Conservation (phyloP, 192 early-diverging fungal genomes). For the Mycoemilia scoparia region DNA sequence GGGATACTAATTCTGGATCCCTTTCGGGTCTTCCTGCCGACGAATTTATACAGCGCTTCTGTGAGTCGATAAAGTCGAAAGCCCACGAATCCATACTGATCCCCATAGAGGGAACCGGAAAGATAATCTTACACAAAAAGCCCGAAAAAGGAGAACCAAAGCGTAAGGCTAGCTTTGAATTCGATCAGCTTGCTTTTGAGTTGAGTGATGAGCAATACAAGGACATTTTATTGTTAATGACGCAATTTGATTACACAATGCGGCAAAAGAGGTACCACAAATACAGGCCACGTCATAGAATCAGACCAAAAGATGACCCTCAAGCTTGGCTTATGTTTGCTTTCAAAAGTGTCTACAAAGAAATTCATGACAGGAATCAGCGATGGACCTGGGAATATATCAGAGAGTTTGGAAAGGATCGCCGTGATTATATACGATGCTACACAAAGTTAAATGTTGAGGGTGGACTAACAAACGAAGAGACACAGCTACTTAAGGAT, state of each 20-base stretch:
- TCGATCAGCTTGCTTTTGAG: conserved; percentile 83
- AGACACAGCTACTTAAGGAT: no score
- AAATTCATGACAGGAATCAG: conserved; percentile 71
- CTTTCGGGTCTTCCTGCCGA: conserved; percentile 40
- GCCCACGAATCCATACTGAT: conserved; percentile 66
- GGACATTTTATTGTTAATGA: conserved; percentile 58
- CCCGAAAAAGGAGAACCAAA: conserved; percentile 32
- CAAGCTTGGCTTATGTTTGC: conserved; percentile 66
- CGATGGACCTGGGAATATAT: conserved; percentile 75
- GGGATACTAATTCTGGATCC: conserved; percentile 55
- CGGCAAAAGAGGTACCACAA: conserved; percentile 69
- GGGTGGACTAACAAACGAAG: no score
- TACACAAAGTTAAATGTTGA: conserved; percentile 40
- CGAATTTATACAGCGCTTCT: conserved; percentile 11
- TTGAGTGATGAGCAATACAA: conserved; percentile 81
- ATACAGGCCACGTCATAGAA: conserved; percentile 61
- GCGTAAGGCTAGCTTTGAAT: conserved; percentile 49
- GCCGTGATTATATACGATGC: conserved; percentile 53
- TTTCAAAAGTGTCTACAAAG: conserved; percentile 53
- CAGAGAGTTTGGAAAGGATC: conserved; percentile 61
- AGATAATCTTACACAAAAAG: conserved; percentile 58
- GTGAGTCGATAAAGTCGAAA: conserved; percentile 4
- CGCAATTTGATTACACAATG: conserved; percentile 64
- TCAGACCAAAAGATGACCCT: conserved; percentile 71
- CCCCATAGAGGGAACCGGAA: conserved; percentile 78